Evolutionary conservation across 164 flowering plant genomes (phyloP), one percentile per base, ranked within the genome.

Genomic region (Nymphaea thermarum): DNA sequence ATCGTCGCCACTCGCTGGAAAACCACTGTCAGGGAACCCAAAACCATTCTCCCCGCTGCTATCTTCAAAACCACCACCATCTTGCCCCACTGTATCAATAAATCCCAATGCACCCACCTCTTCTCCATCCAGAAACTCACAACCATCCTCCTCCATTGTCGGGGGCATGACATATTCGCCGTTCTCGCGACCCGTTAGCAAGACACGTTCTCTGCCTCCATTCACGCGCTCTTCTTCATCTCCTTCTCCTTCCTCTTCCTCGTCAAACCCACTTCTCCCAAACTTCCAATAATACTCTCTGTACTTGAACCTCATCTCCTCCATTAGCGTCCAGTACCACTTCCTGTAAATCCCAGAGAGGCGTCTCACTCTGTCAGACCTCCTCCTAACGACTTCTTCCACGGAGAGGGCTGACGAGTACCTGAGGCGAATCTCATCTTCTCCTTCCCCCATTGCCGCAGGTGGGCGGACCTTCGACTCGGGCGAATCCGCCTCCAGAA

Each of bases 241-340:
- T 16, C 62, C 62, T 41, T 51, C 71, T 11, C 42, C 66, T 53
- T 70, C 79, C 6, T 80, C 77, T 3, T 82, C 85, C 4, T 80
- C 86, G 43, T 74, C 76, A 75, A 78, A 84, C 7, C 92, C 91
- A 71, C 91, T 83, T 41, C 70, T 70, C 0, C 95, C 97, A 65
- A 66, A 85, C 62, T 78, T 76, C 97, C 94, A 91, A 63, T 77
- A 82, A 69, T 83, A 91, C 62, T 87, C 84, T 43, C 86, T 74
- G 79, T 81, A 77, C 71, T 83, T 73, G 44, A 69, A 18, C 80
- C 82, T 84, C 55, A 87, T 62, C 43, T 87, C 86, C 75, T 87
- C 95, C 89, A 83, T 82, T 42, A 87, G 64, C 2, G 82, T 82
- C 97, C 97, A 88, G 69, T 86, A 86, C 60, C 80, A 81, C 51